Evolutionary conservation across 306 rosid species (phyloP), one percentile per base, ranked within the genome.

Genomic region (Cucurbita maxima): DNA sequence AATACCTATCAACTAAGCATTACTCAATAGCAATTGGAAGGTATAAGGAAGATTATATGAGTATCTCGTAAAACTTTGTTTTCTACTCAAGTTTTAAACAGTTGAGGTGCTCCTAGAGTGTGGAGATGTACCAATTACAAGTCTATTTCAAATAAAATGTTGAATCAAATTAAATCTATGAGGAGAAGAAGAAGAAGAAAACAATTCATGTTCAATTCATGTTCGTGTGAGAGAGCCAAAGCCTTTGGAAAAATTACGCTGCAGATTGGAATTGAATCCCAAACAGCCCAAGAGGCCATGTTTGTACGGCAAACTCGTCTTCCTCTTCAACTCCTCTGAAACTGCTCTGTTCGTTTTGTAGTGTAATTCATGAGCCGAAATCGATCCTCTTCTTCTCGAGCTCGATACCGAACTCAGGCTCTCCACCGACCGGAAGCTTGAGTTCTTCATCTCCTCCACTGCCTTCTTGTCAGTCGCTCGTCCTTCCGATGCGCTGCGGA

Each of bases 401-500:
- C 87, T 83, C 7, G 88, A 86, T 30, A 83, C 85, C 7, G 97
- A 93, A 43, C 90, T 89, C 62, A 79, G 44, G 58, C 87, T 86
- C 63, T 87, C 94, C 4, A 79, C 79, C 12, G 96, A 90, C 79
- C 97, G 92, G 80, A 90, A 93, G 64, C 98, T 93, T 3, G 84
- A 73, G 53, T 84, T 84, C 75, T 84, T 81, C 7, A 75, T 83
- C 53, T 90, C 96, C 40, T 88, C 94, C 30, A 51, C 60, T 36
- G 69, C 67, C 80, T 81, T 87, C 80, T 85, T 88, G 3, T 85
- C 85, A 4, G 90, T 70, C 3, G 85, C 90, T 9, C 98, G 60
- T 10, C 98, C 98, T 69, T 93, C 97, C 5, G 98, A 93, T 0
- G 96, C 96, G 69, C 97, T 90, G 20, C 98, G 90, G 54, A 93